Evolutionary conservation across 768 basidiomycete species (phyloP).

Genomic region (Cytidiella melzeri): DNA sequence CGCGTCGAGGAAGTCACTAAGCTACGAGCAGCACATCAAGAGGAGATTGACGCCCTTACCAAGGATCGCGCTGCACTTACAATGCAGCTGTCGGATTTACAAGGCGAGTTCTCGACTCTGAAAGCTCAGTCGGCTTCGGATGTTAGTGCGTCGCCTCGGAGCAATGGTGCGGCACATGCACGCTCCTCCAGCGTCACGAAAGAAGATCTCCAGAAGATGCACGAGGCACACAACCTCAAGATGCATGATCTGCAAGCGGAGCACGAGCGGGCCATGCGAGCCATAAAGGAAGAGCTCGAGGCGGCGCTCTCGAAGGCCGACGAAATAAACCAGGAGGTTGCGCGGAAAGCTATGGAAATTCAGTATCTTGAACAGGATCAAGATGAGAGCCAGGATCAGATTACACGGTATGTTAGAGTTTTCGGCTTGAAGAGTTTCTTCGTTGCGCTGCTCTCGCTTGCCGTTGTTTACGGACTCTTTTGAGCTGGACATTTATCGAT

Average conservation of each 20-base stretch:
- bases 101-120: conserved; percentile 67
- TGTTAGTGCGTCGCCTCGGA: conserved; percentile 42
- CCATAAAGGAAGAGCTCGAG: conserved; percentile 52
- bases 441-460: conserved; percentile 45
- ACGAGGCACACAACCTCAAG: conserved; percentile 83
- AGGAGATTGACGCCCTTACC: conserved; percentile 49
- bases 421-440: conserved; percentile 55
- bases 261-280: conserved; percentile 53
- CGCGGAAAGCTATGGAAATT: conserved; percentile 75
- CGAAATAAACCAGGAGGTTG: conserved; percentile 55
- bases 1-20: conserved; percentile 68
- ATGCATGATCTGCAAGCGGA: conserved; percentile 66
- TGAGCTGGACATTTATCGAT: conserved; percentile 25
- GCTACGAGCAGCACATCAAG: conserved; percentile 52
- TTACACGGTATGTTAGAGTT: conserved; percentile 69
- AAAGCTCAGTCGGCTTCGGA: conserved; percentile 51
- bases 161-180: conserved; percentile 42
- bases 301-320: conserved; percentile 40
- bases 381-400: conserved; percentile 68
- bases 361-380: conserved; percentile 69
- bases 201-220: conserved; percentile 70
- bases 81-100: conserved; percentile 62
- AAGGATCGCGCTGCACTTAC: conserved; percentile 59
- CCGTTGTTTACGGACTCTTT: conserved; percentile 42
- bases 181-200: conserved; percentile 51